These are phyloP conservation scores for Catunica adiposa DNA, from an alignment of 2,329 filamentous ascomycete genomes.

Conservation along the genomic window DNA sequence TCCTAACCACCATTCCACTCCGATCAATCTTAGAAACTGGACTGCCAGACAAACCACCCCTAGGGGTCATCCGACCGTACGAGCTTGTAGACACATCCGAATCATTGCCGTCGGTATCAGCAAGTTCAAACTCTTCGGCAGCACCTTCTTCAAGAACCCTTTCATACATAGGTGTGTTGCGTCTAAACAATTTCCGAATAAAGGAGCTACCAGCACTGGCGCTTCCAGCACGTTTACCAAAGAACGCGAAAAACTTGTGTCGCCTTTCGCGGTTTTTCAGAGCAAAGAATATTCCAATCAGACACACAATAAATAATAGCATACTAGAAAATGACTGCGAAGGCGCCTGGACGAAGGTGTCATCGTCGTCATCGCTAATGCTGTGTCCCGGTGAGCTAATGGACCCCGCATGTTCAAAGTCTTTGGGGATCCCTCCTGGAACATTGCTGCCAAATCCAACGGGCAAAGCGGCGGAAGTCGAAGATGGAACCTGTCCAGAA, in stretches of 20 bases:
- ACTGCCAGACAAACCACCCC: conserved; percentile 6
- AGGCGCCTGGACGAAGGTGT: conserved; percentile 49
- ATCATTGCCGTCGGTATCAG: conserved; percentile 46
- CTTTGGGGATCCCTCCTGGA: conserved; percentile 39
- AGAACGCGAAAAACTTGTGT: conserved; percentile 19
- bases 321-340: conserved; percentile 58
- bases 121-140: conserved; percentile 62
- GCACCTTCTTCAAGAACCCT: conserved; percentile 70
- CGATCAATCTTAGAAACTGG: conserved; percentile 36
- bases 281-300: conserved; percentile 53
- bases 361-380: conserved; percentile 30
- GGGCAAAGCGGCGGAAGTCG: conserved; percentile 37
- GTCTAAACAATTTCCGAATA: conserved; percentile 50
- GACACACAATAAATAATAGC: conserved; percentile 58
- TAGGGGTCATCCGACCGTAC: conserved; percentile 17
- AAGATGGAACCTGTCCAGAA: conserved; percentile 64
- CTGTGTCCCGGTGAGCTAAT: background rate
- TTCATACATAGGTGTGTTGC: conserved; percentile 49
- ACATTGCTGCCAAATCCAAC: conserved; percentile 88
- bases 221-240: conserved; percentile 27
- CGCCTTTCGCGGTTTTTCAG: conserved; percentile 67
- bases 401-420: conserved; percentile 67
- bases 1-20: conserved; percentile 60
- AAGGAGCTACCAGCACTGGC: conserved; percentile 26
- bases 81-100: conserved; percentile 24